Base-by-base conservation (phyloP, 495 filamentous ascomycete species). In the Neurospora cerealis region DNA sequence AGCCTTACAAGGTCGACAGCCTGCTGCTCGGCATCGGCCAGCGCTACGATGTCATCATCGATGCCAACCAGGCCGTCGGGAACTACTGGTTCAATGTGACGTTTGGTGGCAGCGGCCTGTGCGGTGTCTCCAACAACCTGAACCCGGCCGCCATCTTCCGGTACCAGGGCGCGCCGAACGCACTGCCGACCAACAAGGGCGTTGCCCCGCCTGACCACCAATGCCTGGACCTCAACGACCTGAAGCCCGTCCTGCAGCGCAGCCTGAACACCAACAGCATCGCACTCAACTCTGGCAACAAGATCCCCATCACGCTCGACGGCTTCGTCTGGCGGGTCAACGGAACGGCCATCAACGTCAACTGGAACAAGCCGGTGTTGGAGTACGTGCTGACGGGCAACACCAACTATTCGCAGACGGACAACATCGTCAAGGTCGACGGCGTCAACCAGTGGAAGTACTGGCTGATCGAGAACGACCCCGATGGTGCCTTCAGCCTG, bases 21-120 rank as follows among this genome's bases (percentile, higher is more conserved):
- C 73, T 92, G 34, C 81, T 84, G 41, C 84, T 94, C 38, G 88
- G 77, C 37, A 89, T 93, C 76, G 91, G 90, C 17, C 90, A 93
- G 81, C 86, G 92, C 40, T 91, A 91, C 80, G 88, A 93, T 75
- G 83, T 93, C 13, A 88, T 92, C 73, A 87, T 93, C 66, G 86
- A 87, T 62, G 91, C 91, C 19, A 84, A 86, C 72, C 79, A 88
- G 73, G 72, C 80, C 13, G 69, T 76, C 13, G 83, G 80, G 19
- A 86, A 88, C 76, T 93, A 91, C 82, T 94, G 92, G 92, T 82
- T 86, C 78, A 83, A 85, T 72, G 83, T 81, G 13, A 84, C 84
- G 32, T 82, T 82, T 44, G 81, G 79, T 39, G 76, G 77, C 21
- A 13, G n/a, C 1, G 41, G 34, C 40, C 69, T 75, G 21, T 84